Base-by-base conservation (phyloP, 1,284 basidiomycete genomes). In the Irpex sp. region DNA sequence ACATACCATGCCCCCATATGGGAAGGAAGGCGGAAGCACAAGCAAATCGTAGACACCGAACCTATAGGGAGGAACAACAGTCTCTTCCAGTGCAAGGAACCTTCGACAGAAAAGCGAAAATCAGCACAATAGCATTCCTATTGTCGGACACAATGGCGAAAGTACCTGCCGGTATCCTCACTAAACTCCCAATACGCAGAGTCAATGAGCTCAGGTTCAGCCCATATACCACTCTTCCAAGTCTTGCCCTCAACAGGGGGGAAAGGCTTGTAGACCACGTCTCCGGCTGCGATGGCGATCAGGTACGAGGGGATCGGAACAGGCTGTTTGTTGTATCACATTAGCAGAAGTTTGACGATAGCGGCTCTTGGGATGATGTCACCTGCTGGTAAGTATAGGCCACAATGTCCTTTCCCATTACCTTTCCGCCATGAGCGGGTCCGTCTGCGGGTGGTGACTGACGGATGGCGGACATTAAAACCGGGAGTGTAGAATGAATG, bases 21-120 rank as follows among this genome's bases (percentile, higher is more conserved):
- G 96, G 82, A 98, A 98, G 0, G 92, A 92, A 13, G 94, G 91
- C 0, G 97, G 97, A 5, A 98, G 81, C n/a, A 98, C 92, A 37
- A 98, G 81, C 5, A 96, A 77, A 74, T 98, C 95, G 72, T 95
- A 98, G 3, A 95, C 89, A 1, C 92, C 92, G 77, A 97, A 98
- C 58, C 82, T 81, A 75, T 98, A 99, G 0, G 85, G 79, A 0
- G 83, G 84, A 1, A 93, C 83, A 47, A 95, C 75, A 39, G 82
- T 79, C 74, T 97, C 95, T 56, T 93, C 94, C 8, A 82, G 83
- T 0, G 83, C 81, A 67, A 97, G 76, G 75, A 93, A 95, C 68
- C 90, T 63, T 35, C 7, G 7, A 5, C 33, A 33, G 6, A 33
- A 33, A 6, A 6, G 5, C 6, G 31, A 33, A 6, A 33, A 6